Conservation (phyloP, 129 eudicot genomes). For the Calendula officinalis region DNA sequence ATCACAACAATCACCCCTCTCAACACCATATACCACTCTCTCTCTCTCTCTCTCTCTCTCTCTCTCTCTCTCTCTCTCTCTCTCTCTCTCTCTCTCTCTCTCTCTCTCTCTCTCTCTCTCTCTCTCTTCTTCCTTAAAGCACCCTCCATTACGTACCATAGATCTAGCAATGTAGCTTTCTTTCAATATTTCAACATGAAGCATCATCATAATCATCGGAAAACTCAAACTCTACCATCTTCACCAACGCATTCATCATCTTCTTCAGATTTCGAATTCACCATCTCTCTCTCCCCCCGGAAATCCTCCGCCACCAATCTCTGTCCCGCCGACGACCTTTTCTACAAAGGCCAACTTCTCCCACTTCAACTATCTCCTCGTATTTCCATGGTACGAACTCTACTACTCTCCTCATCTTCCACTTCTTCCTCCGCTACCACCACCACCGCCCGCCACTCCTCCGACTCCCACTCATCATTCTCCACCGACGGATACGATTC, state of each 20-base stretch:
- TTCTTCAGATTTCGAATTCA: slow-evolving; percentile 92
- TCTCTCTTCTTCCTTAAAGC: neutral
- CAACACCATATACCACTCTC: too few relatives aligned
- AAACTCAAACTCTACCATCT: slow-evolving; percentile 75
- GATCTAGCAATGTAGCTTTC: slow-evolving; percentile 21
- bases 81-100: neutral
- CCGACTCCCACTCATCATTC: slow-evolving; percentile 51
- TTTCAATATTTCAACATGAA: neutral
- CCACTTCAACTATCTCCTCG: slow-evolving; percentile 91
- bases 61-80: neutral
- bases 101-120: neutral
- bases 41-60: neutral
- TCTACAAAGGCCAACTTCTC: slow-evolving; percentile 91
- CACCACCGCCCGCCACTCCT: slow-evolving; percentile 49
- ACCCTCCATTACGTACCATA: neutral
- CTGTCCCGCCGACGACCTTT: slow-evolving; percentile 88
- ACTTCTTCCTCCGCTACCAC: slow-evolving; percentile 54
- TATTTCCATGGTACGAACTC: slow-evolving; percentile 81
- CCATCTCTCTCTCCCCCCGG: slow-evolving; percentile 65
- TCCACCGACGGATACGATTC: slow-evolving; percentile 51
- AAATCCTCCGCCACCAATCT: slow-evolving; percentile 64
- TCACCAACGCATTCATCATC: slow-evolving; percentile 78
- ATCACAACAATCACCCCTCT: neutral
- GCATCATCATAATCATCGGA: slow-evolving; percentile 16
- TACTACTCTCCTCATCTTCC: slow-evolving; percentile 68